Evolutionary conservation across 805 yeast species (phyloP).

Genomic region (Spathaspora arborariae): DNA sequence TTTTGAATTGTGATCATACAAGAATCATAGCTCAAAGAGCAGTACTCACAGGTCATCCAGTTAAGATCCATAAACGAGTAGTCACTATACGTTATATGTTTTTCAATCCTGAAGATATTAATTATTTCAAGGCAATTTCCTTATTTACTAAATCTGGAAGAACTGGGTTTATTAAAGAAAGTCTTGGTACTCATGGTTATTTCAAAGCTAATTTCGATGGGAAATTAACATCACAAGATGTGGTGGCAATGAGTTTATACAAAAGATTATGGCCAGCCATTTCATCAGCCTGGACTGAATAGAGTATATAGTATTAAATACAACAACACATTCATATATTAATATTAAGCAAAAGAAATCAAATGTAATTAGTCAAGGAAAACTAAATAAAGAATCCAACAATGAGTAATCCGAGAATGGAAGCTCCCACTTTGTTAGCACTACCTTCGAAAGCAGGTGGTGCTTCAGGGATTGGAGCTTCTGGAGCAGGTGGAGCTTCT

Average conservation of each 20-base stretch:
- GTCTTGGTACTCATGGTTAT: conserved; percentile 97
- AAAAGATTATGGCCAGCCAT: conserved; percentile 88
- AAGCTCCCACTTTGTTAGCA: conserved; percentile 23
- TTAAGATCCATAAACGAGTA: conserved; percentile 88
- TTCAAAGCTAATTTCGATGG: conserved; percentile 95
- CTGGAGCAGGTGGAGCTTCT: not conserved
- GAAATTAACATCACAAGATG: conserved; percentile 85
- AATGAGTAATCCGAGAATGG: conserved; percentile 26
- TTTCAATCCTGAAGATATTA: conserved; percentile 85
- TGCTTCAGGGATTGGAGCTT: not conserved
- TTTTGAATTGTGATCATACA: conserved; percentile 79
- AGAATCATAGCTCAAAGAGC: conserved; percentile 85
- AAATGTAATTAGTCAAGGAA: not conserved
- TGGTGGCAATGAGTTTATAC: conserved; percentile 88
- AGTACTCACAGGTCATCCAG: conserved; percentile 89
- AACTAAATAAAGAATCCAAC: conserved; percentile 26
- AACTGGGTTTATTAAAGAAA: conserved; percentile 90
- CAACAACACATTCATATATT: not conserved
- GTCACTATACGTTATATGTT: conserved; percentile 97
- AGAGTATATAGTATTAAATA: conserved; percentile 6
- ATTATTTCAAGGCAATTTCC: conserved; percentile 87
- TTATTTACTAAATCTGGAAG: conserved; percentile 90
- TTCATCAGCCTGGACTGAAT: conserved; percentile 31
- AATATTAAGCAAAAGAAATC: not conserved
- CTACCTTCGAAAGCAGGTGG: conserved; percentile 13